These are phyloP conservation scores for Acanthamoeba culbertsoni DNA, from an alignment of 208 protist species.

Conservation along the genomic window DNA sequence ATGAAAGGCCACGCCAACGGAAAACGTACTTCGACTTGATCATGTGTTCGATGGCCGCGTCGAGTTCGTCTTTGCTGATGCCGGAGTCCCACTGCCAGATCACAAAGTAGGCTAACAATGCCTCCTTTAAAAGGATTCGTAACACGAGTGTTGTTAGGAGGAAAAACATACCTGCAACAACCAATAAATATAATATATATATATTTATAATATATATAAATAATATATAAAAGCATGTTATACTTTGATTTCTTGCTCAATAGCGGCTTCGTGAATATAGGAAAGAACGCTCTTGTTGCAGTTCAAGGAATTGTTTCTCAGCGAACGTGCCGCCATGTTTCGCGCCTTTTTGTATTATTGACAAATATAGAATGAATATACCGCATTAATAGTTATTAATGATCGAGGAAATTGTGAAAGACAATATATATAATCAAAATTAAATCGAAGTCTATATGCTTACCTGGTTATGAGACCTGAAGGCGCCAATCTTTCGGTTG, in stretches of 20 bases:
- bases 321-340: constrained; percentile 15
- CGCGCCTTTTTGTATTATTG: too few relatives aligned
- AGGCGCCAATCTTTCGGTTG: constrained; percentile 35
- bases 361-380: too few relatives aligned
- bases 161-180: too few relatives aligned
- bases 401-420: background rate
- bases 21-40: background rate
- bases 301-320: constrained; percentile 44
- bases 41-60: constrained; percentile 26
- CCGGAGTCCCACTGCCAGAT: constrained; percentile 36
- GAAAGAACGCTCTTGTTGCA: constrained; percentile 56
- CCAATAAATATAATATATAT: background rate
- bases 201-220: background rate
- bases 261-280: constrained; percentile 15
- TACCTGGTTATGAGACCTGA: background rate
- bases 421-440: background rate
- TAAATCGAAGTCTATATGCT: background rate
- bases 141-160: too few relatives aligned
- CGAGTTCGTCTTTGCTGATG: constrained; percentile 17
- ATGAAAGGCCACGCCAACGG: too few relatives aligned
- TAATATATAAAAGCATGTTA: background rate
- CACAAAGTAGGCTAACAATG: constrained; percentile 24
- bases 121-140: background rate
- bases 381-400: background rate
- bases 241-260: constrained; percentile 56